Evolutionary conservation across 2,329 filamentous ascomycete species (phyloP), one percentile per base, ranked within the genome.

Genomic region (Colletotrichum sublineola): DNA sequence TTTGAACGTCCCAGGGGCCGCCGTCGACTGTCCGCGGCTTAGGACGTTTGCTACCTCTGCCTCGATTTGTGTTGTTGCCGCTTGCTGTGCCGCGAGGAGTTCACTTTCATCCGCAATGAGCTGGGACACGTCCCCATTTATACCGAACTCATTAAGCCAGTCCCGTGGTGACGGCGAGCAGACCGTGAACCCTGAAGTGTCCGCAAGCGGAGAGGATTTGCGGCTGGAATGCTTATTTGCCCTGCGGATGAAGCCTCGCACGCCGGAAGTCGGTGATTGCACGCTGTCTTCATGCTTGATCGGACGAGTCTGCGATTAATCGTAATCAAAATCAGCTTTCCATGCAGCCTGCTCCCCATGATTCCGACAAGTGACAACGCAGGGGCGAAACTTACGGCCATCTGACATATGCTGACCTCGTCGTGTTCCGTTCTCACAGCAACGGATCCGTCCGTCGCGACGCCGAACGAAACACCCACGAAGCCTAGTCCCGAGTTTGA

Each of bases 171-270:
- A 53, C 5, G 48, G n/a, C 46, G 24, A 8, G 20, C 33, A 20
- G 20, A 55, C 48, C 3, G 61, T 63, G 20, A 40, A 63, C 7
- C 48, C 42, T 3, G 61, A 63, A 11, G n/a, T 40, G n/a, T 63
- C 36, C 8, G 61, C 36, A 4, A 63, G 36, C 24, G 61, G 61
- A 1, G 61, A 55, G 18, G n/a, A 5, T 11, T 50, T 36, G 20
- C 61, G 61, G 14, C 33, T 33, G n/a, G 60, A 29, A 5, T 63
- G 40, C 12, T 14, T 11, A 7, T 36, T 63, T 9, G 61, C 61
- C 24, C 42, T 55, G 29, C 61, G 61, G n/a, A 63, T 40, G n/a
- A 63, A 44, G 48, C 36, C 36, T 18, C 48, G 20, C 48, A 63
- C 38, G n/a, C 61, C 36, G 15, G n/a, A 40, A 5, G 61, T 55